These are phyloP conservation scores for Apiotrichum sp. DNA, from an alignment of 1,284 basidiomycete species.

Conservation along the genomic window DNA sequence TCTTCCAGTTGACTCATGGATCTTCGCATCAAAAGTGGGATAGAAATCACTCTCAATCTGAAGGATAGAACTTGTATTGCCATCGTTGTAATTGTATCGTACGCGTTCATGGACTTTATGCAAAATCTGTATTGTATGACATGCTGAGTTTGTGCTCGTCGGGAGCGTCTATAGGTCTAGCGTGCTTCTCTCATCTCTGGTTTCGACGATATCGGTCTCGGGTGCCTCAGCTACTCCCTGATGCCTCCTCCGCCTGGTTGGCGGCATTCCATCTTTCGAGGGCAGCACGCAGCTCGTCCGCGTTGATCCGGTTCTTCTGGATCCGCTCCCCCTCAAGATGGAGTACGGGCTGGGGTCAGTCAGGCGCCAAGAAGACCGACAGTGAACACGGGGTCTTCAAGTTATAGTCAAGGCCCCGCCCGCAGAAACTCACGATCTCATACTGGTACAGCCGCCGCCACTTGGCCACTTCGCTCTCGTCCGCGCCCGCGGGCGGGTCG, in stretches of 20 bases:
- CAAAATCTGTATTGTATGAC: too few relatives aligned
- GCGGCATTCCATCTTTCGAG: slow-evolving; percentile 35
- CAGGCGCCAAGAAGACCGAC: neutral
- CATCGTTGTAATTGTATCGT: too few relatives aligned
- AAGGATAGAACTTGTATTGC: too few relatives aligned
- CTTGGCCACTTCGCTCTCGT: slow-evolving; percentile 31
- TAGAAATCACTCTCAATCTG: neutral
- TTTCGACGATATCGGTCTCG: too few relatives aligned
- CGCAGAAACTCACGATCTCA: slow-evolving; percentile 36
- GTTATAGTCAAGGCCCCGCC: neutral
- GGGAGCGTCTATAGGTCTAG: too few relatives aligned
- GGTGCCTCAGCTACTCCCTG: neutral
- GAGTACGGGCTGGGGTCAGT: slow-evolving; percentile 38
- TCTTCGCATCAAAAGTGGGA: slow-evolving; percentile 30
- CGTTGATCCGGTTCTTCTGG: slow-evolving; percentile 43
- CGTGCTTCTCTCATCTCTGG: too few relatives aligned
- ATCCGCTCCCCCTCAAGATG: slow-evolving; percentile 38
- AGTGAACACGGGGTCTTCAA: too few relatives aligned
- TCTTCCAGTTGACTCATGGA: slow-evolving; percentile 39
- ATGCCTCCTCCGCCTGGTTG: neutral
- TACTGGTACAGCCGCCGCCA: slow-evolving; percentile 45
- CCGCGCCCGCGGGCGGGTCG: slow-evolving; percentile 30
- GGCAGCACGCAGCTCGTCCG: slow-evolving; percentile 22
- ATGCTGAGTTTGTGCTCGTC: too few relatives aligned
- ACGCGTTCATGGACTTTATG: too few relatives aligned